Conservation (phyloP, 1,284 basidiomycete genomes). For the Ganoderma sinense region DNA sequence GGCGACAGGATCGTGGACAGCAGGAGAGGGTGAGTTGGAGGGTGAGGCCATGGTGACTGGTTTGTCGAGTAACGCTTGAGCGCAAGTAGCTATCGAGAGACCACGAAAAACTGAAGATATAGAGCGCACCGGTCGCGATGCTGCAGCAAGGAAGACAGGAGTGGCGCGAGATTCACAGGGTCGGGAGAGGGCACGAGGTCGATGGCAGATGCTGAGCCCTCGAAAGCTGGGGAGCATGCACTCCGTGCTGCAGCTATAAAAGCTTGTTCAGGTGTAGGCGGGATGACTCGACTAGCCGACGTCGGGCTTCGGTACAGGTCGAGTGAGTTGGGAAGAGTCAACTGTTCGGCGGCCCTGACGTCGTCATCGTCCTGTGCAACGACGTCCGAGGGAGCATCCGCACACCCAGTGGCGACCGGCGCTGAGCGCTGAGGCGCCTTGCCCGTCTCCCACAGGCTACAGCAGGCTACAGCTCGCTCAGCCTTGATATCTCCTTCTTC, state of each 20-base stretch:
- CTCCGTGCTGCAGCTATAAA: not conserved
- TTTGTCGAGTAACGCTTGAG: not conserved
- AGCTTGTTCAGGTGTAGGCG: not conserved
- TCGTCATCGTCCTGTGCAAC: conserved; percentile 8
- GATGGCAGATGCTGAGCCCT: not conserved
- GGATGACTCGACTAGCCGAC: conserved; percentile 2
- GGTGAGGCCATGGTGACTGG: conserved; percentile 20
- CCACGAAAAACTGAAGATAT: not conserved
- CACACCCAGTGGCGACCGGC: not conserved
- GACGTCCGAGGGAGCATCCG: not conserved
- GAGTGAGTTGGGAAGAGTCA: not conserved
- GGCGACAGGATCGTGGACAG: conserved; percentile 7
- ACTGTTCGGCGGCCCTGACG: not conserved
- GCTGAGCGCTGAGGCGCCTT: not conserved
- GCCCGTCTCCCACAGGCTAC: too few relatives aligned
- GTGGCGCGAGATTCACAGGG: not conserved
- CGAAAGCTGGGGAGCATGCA: not conserved
- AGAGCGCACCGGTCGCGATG: not conserved
- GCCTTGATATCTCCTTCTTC: too few relatives aligned
- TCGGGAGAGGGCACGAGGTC: not conserved
- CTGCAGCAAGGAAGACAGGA: not conserved
- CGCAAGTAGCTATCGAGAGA: not conserved
- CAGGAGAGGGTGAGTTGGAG: conserved; percentile 8
- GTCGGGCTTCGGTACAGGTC: not conserved
- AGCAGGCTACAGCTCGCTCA: too few relatives aligned